A percentile compares a stretch with the other conserved stretches of the same genome.
Evolutionary conservation across 305 asterid species (phyloP).

Genomic region (Fraxinus baroniana): DNA sequence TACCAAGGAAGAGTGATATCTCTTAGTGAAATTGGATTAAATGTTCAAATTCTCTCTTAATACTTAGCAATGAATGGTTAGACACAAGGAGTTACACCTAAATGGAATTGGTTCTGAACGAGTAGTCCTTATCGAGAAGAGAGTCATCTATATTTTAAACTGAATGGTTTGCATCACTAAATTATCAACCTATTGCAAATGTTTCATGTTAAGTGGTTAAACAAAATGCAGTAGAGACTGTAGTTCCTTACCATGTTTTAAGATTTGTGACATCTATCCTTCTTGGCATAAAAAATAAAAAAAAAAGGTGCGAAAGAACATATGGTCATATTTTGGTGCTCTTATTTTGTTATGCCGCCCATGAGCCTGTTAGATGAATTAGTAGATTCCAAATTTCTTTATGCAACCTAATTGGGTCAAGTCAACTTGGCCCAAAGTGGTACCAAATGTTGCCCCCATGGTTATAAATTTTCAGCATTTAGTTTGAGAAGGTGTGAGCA

Average conservation of each 20-base stretch:
- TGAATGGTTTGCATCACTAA: background rate
- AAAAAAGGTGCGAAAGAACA: background rate
- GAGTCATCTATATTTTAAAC: background rate
- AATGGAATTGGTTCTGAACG: background rate
- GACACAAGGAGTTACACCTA: background rate
- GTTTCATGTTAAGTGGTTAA: background rate
- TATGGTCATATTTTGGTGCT: background rate
- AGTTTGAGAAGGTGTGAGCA: background rate
- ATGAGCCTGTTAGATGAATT: background rate
- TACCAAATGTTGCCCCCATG: background rate
- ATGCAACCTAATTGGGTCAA: background rate
- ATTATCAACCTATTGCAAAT: background rate
- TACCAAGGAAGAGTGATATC: slow-evolving; percentile 9
- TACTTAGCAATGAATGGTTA: background rate
- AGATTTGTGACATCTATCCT: background rate
- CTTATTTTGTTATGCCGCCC: background rate
- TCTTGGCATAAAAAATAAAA: background rate
- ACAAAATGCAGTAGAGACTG: background rate
- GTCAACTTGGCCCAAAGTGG: background rate
- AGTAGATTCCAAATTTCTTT: background rate
- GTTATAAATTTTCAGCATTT: background rate
- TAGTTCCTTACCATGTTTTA: background rate
- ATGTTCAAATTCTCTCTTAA: background rate
- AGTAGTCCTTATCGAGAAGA: background rate
- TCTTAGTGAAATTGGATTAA: background rate